These are phyloP conservation scores for Dactylorhiza incarnata DNA, from an alignment of 106 monocot genomes.

Conservation along the genomic window DNA sequence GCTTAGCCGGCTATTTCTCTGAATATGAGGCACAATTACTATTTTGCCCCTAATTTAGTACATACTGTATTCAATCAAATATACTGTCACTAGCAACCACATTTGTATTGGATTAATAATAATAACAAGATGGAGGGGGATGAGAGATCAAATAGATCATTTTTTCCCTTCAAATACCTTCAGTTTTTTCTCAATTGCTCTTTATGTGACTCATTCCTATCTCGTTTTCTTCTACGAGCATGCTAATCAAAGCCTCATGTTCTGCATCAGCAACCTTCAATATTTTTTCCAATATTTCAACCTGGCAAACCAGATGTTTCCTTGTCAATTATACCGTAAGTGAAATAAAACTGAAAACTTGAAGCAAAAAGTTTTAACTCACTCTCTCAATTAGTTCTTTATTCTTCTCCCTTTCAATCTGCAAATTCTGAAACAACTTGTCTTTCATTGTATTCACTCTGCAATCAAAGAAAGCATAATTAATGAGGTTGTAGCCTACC, in stretches of 20 bases:
- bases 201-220: slow-evolving; percentile 45
- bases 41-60: too few species aligned
- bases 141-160: background rate
- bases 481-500: too few species aligned
- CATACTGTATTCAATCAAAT: too few species aligned
- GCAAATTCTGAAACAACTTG: slow-evolving; percentile 7
- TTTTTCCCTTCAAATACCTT: slow-evolving; percentile 24
- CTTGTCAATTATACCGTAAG: background rate
- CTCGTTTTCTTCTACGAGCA: slow-evolving; percentile 75
- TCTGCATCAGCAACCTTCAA: slow-evolving; percentile 44
- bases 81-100: too few species aligned
- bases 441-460: slow-evolving; percentile 9
- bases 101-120: background rate
- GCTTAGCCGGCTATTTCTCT: too few species aligned
- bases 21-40: too few species aligned
- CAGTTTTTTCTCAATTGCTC: slow-evolving; percentile 47
- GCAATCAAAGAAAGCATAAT: background rate
- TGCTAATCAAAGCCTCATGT: slow-evolving; percentile 62
- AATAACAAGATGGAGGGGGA: background rate
- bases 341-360: background rate
- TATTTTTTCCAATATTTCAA: slow-evolving; percentile 22
- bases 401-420: slow-evolving; percentile 11
- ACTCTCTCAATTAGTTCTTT: slow-evolving; percentile 11
- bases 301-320: slow-evolving; percentile 13
- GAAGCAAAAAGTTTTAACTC: background rate